Evolutionary conservation across 805 yeast species (phyloP).

Genomic region (Saccharomycopsis amapae): DNA sequence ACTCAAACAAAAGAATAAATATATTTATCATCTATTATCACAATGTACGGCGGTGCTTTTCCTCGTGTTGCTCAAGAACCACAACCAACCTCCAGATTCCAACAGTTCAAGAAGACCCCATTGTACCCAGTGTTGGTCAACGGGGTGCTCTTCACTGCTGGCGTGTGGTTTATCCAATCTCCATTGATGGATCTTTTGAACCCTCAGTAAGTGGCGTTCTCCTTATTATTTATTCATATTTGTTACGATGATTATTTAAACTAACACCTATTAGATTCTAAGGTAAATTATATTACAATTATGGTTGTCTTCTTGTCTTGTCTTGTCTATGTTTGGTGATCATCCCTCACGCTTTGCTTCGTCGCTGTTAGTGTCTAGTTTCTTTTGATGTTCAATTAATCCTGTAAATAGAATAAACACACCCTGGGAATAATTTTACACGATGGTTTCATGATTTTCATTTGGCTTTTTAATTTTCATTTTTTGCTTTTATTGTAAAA

Average conservation of each 20-base stretch:
- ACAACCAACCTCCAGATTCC: slow-evolving; percentile 27
- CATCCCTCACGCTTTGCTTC: too few species aligned
- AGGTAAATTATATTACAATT: too few species aligned
- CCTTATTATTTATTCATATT: not conserved
- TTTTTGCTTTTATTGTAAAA: too few species aligned
- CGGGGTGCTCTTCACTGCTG: slow-evolving; percentile 58
- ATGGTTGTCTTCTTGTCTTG: too few species aligned
- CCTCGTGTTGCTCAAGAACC: slow-evolving; percentile 8
- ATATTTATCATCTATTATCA: not conserved
- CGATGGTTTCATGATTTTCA: too few species aligned
- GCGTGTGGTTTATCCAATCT: slow-evolving; percentile 70
- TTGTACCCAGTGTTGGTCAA: slow-evolving; percentile 58
- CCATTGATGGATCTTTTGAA: slow-evolving; percentile 77
- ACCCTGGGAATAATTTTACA: too few species aligned
- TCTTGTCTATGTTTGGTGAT: too few species aligned
- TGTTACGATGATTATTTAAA: not conserved
- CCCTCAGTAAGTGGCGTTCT: slow-evolving; percentile 56
- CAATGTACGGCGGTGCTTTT: slow-evolving; percentile 16
- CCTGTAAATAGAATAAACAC: too few species aligned
- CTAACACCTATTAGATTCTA: not conserved
- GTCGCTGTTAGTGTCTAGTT: too few species aligned
- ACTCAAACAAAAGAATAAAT: not conserved
- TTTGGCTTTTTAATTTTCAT: too few species aligned
- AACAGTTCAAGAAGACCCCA: slow-evolving; percentile 56
- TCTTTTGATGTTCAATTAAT: too few species aligned